phyloP scores from a whole-genome alignment of 2,329 filamentous ascomycete species.

The Mollisia scopiformis region DNA sequence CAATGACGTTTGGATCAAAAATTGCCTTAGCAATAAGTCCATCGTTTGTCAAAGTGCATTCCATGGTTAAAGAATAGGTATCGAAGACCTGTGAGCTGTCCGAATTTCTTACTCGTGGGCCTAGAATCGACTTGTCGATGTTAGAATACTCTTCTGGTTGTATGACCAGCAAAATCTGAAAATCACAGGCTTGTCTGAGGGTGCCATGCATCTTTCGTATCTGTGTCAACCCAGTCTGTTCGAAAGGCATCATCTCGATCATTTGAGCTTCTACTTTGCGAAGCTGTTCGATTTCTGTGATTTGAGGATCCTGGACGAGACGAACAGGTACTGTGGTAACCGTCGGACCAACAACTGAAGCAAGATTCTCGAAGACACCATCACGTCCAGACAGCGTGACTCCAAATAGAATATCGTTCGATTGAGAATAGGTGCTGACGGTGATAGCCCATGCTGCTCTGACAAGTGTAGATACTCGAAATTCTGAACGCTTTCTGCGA shows the following conservation, averaged over 20 bases:
- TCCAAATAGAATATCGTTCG: constrained; percentile 67
- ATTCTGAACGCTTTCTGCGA: no score
- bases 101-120: no score
- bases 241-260: neutral
- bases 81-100: neutral
- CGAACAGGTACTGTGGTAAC: constrained; percentile 45
- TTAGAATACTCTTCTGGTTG: neutral
- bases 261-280: neutral
- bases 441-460: neutral
- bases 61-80: neutral
- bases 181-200: neutral
- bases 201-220: neutral
- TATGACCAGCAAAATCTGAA: neutral
- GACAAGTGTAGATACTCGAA: neutral
- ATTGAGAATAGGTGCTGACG: neutral
- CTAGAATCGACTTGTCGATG: neutral
- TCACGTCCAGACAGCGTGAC: constrained; percentile 79
- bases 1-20: neutral
- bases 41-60: neutral
- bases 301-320: constrained; percentile 31
- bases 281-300: no score
- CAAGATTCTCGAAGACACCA: constrained; percentile 67
- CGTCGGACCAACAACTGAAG: constrained; percentile 55
- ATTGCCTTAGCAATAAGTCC: neutral
- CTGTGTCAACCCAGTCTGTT: neutral